Evolutionary conservation across 768 basidiomycete species (phyloP).

Genomic region (Trametes villosa): DNA sequence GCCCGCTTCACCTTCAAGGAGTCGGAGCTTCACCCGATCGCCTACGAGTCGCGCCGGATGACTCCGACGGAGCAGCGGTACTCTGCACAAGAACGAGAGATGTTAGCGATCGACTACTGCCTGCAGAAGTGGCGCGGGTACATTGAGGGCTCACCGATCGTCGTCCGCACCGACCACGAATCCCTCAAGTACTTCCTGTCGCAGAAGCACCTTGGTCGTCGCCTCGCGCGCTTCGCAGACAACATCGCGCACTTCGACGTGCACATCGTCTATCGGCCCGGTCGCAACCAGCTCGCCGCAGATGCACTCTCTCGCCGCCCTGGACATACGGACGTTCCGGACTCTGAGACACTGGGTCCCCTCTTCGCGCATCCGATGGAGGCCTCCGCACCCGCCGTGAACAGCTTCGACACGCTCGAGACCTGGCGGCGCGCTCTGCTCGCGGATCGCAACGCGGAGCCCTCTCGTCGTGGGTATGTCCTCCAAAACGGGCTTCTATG

Average conservation of each 20-base stretch:
- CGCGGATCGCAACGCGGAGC: not conserved
- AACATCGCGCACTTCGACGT: slow-evolving; percentile 25
- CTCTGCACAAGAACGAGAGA: slow-evolving; percentile 9
- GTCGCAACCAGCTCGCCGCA: slow-evolving; percentile 22
- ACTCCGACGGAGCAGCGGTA: slow-evolving; percentile 7
- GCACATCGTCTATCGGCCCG: slow-evolving; percentile 21
- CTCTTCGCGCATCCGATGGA: slow-evolving; percentile 21
- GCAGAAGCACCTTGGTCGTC: slow-evolving; percentile 25
- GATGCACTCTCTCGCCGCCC: slow-evolving; percentile 26
- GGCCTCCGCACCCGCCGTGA: not conserved
- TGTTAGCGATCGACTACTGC: slow-evolving; percentile 19
- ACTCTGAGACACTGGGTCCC: slow-evolving; percentile 24
- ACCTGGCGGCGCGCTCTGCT: not conserved
- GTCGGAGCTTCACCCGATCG: slow-evolving; percentile 2
- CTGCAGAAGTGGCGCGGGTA: slow-evolving; percentile 28
- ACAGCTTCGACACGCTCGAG: not conserved
- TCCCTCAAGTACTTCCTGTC: slow-evolving; percentile 29
- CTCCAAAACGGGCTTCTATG: too few species aligned
- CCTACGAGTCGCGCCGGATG: slow-evolving; percentile 10
- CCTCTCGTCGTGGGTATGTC: not conserved
- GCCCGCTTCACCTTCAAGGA: slow-evolving; percentile 14
- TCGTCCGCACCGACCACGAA: slow-evolving; percentile 30
- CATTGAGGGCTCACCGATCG: slow-evolving; percentile 30
- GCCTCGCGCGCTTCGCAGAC: slow-evolving; percentile 30
- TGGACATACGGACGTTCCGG: slow-evolving; percentile 23